Percentiles rank a stretch among this genome's conserved stretches.
Conservation (phyloP, 78 protist species). For the Dictyostelium citrinum region DNA sequence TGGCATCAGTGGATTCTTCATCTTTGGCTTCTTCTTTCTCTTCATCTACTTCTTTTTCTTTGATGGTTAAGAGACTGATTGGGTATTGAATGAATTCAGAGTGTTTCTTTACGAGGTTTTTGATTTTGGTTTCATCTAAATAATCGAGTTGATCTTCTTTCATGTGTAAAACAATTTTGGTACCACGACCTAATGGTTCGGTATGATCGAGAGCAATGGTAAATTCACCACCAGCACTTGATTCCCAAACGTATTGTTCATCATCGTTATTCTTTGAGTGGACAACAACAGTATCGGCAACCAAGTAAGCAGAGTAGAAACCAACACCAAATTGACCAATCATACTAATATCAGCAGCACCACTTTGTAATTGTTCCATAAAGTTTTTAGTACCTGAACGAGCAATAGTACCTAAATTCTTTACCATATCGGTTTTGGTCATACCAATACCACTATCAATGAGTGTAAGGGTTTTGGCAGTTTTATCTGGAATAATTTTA, state of each 20-base stretch:
- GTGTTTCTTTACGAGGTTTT: constrained; percentile 99
- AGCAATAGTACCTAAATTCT: constrained; percentile 99
- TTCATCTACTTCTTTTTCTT: constrained; percentile 93
- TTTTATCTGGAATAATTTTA: constrained; percentile 95
- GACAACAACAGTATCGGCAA: constrained; percentile 98
- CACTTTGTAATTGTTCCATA: constrained; percentile 97
- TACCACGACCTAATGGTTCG: constrained; percentile 97
- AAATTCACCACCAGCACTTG: constrained; percentile 99
- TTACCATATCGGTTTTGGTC: constrained; percentile 99
- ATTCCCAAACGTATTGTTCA: constrained; percentile 99
- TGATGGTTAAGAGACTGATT: constrained; percentile 93
- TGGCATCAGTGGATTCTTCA: constrained; percentile 81
- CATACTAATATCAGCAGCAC: constrained; percentile 98
- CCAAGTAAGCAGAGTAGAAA: constrained; percentile 99
- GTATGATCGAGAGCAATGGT: constrained; percentile 89
- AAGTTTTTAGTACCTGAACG: constrained; percentile 98
- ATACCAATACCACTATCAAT: constrained; percentile 99
- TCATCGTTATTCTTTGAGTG: constrained; percentile 99
- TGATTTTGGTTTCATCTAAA: constrained; percentile 96
- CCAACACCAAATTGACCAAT: constrained; percentile 99
- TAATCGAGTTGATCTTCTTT: constrained; percentile 99
- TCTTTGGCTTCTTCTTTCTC: constrained; percentile 88
- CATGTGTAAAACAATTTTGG: constrained; percentile 94
- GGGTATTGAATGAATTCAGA: constrained; percentile 99
- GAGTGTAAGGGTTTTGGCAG: constrained; percentile 93